A percentile compares a stretch with the other conserved stretches of the same genome.
phyloP scores from a whole-genome alignment of 495 filamentous ascomycete genomes.

The Tuber umbilicatum region DNA sequence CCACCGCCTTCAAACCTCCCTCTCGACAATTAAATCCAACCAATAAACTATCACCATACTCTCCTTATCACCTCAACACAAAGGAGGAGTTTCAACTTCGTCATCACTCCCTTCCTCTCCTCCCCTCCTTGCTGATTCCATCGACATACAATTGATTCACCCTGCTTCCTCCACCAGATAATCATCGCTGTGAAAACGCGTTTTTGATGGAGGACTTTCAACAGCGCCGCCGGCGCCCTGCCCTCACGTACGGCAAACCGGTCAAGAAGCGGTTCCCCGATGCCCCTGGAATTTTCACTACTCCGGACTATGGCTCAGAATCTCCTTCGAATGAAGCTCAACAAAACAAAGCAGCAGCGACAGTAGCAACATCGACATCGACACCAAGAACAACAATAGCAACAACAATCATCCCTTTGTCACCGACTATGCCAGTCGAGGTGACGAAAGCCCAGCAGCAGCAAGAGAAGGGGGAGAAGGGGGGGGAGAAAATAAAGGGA shows the following conservation, averaged over 20 bases:
- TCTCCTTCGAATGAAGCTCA: background rate
- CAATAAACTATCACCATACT: background rate
- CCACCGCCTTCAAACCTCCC: background rate
- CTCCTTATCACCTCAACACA: background rate
- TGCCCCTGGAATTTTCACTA: slow-evolving; percentile 21
- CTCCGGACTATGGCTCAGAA: background rate
- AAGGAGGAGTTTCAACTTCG: background rate
- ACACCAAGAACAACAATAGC: slow-evolving; percentile 12
- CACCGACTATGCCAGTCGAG: slow-evolving; percentile 8
- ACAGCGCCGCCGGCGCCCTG: slow-evolving; percentile 28
- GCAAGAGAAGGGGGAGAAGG: background rate
- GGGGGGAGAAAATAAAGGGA: background rate
- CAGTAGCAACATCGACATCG: slow-evolving; percentile 8
- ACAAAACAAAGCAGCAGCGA: slow-evolving; percentile 15
- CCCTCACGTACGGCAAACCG: slow-evolving; percentile 31
- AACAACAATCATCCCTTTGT: slow-evolving; percentile 17
- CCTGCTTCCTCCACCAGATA: background rate
- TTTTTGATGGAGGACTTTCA: slow-evolving; percentile 30
- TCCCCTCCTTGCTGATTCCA: background rate
- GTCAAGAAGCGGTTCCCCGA: slow-evolving; percentile 26
- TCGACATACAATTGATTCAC: background rate
- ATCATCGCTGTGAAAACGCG: slow-evolving; percentile 14
- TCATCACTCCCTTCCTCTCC: background rate
- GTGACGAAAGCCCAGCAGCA: slow-evolving; percentile 1
- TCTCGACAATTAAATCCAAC: background rate